Conservation (phyloP, 2,329 filamentous ascomycete genomes). For the Penicillium sp. region DNA sequence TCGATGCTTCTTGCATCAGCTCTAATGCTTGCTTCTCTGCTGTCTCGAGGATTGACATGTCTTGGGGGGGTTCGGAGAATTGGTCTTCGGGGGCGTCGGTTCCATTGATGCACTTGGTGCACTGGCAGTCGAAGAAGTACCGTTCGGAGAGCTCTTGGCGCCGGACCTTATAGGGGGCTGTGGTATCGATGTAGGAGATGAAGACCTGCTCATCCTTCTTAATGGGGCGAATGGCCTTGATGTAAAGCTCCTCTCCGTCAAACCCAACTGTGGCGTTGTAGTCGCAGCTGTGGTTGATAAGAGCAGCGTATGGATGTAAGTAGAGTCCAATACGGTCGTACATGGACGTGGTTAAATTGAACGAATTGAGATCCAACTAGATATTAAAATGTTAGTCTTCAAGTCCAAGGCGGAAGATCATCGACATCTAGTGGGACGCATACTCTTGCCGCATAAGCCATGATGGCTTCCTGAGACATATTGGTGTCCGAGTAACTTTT, state of each 20-base stretch:
- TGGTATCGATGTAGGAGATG: slow-evolving; percentile 64
- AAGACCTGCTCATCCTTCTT: slow-evolving; percentile 59
- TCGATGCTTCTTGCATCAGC: slow-evolving; percentile 28
- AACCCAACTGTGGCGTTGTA: slow-evolving; percentile 62
- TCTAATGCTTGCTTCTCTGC: slow-evolving; percentile 27
- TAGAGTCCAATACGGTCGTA: slow-evolving; percentile 63
- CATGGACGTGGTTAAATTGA: slow-evolving; percentile 58
- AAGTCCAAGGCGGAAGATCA: neutral
- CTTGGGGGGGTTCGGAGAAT: slow-evolving; percentile 17
- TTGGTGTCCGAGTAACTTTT: slow-evolving; percentile 54
- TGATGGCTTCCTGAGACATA: slow-evolving; percentile 46
- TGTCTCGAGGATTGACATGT: slow-evolving; percentile 17
- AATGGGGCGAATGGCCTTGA: slow-evolving; percentile 58
- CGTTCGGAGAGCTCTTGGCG: slow-evolving; percentile 54
- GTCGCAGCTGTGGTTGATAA: slow-evolving; percentile 64
- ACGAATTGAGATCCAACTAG: slow-evolving; percentile 59
- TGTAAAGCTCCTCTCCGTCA: slow-evolving; percentile 53
- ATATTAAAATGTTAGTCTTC: neutral
- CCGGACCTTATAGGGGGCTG: slow-evolving; percentile 53
- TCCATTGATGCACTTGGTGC: slow-evolving; percentile 50
- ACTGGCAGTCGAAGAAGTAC: slow-evolving; percentile 63
- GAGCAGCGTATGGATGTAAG: slow-evolving; percentile 56
- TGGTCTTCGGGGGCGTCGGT: slow-evolving; percentile 21
- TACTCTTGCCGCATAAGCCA: slow-evolving; percentile 52
- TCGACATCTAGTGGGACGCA: neutral